Evolutionary conservation across 2,329 filamentous ascomycete genomes (phyloP).

Genomic region (Hypoxylon sp.): DNA sequence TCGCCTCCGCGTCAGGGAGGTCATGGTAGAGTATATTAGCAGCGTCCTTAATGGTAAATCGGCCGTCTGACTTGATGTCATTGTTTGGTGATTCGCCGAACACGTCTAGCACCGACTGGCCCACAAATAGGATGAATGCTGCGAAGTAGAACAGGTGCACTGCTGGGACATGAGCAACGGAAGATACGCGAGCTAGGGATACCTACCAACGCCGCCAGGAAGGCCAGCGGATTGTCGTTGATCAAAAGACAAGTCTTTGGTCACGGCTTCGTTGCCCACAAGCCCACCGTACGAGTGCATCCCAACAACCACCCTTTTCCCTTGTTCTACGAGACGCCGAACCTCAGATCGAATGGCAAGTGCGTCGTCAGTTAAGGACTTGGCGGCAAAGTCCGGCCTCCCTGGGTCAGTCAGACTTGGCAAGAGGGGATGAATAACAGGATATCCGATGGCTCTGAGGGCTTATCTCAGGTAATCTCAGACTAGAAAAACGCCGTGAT

Average conservation of each 20-base stretch:
- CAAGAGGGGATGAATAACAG: constrained; percentile 21
- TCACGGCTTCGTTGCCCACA: constrained; percentile 1
- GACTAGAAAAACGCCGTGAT: too few species aligned
- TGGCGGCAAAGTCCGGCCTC: constrained; percentile 24
- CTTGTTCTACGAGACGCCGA: constrained; percentile 9
- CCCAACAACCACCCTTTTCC: constrained; percentile 12
- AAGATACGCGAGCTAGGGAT: too few species aligned
- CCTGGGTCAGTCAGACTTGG: constrained; percentile 28
- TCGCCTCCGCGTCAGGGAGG: constrained; percentile 1
- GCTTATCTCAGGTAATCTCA: too few species aligned
- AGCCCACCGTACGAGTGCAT: constrained; percentile 16
- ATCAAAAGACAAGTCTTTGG: background rate
- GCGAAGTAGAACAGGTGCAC: constrained; percentile 4
- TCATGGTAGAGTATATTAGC: constrained; percentile 3
- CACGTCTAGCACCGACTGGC: background rate
- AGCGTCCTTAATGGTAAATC: constrained; percentile 2
- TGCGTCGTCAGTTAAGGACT: constrained; percentile 20
- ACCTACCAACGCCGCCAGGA: background rate
- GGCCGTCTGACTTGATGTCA: background rate
- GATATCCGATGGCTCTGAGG: constrained; percentile 17
- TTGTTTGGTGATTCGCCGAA: background rate
- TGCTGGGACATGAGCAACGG: too few species aligned
- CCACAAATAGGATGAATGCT: background rate
- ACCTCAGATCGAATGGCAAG: constrained; percentile 14
- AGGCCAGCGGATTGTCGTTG: background rate